phyloP scores from a whole-genome alignment of 345 rosid genomes.

The Aegle marmelos region DNA sequence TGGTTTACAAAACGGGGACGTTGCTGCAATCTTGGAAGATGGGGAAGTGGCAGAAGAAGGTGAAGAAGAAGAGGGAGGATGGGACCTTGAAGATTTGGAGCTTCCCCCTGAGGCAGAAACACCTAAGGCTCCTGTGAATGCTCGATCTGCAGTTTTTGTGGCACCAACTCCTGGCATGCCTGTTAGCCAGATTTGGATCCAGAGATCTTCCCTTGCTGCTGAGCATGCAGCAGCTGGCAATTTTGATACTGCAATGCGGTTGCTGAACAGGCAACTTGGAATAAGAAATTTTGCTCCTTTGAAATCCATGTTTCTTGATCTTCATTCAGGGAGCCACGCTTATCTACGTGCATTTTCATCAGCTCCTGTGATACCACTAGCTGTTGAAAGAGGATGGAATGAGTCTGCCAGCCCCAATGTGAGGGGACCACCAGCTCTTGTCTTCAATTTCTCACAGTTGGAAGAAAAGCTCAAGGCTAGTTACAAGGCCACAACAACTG shows the following conservation, averaged over 20 bases:
- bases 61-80: conserved; percentile 79
- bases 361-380: conserved; percentile 71
- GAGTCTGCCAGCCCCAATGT: conserved; percentile 81
- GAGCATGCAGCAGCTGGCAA: conserved; percentile 93
- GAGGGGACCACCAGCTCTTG: conserved; percentile 80
- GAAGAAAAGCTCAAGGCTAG: conserved; percentile 95
- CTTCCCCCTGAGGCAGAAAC: conserved; percentile 87
- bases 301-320: conserved; percentile 71
- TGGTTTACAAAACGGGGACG: conserved; percentile 62
- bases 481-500: conserved; percentile 81
- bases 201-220: conserved; percentile 85
- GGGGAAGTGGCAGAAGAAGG: conserved; percentile 67
- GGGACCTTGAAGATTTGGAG: conserved; percentile 94
- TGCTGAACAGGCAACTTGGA: conserved; percentile 90
- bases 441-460: conserved; percentile 71
- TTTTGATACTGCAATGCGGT: conserved; percentile 89
- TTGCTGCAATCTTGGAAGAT: conserved; percentile 51
- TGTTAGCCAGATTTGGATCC: conserved; percentile 84
- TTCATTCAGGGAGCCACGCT: conserved; percentile 73
- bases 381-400: conserved; percentile 80
- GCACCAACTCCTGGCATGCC: conserved; percentile 92
- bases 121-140: conserved; percentile 52
- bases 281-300: conserved; percentile 71
- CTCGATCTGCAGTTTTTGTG: conserved; percentile 67
- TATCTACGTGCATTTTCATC: conserved; percentile 79